phyloP scores from a whole-genome alignment of 306 rosid genomes.

The Corylus avellana region DNA sequence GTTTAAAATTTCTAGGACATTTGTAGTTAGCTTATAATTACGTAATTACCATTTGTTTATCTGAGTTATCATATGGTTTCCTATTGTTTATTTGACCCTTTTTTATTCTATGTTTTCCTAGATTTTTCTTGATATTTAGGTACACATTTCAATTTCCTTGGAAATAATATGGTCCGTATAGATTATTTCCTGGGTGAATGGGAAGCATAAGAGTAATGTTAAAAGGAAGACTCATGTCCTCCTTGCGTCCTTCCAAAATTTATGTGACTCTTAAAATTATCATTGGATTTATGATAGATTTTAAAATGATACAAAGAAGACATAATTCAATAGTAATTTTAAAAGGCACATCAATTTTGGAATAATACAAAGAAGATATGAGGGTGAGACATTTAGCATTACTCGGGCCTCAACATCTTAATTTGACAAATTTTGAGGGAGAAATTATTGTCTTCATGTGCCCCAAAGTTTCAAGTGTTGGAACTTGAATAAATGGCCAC shows the following conservation, averaged over 20 bases:
- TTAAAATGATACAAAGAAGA: too few species aligned
- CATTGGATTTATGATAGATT: too few species aligned
- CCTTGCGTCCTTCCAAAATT: too few species aligned
- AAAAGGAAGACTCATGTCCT: too few species aligned
- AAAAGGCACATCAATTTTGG: too few species aligned
- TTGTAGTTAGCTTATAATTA: constrained; percentile 23
- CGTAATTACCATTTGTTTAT: constrained; percentile 10
- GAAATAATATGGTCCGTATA: background rate
- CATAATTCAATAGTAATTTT: too few species aligned
- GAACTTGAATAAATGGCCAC: background rate
- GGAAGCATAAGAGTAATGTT: background rate
- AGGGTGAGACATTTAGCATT: too few species aligned
- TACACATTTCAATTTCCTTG: background rate
- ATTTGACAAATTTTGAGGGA: background rate
- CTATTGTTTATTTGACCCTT: background rate
- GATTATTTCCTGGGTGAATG: constrained; percentile 5
- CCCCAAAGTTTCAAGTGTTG: background rate
- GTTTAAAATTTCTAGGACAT: constrained; percentile 8
- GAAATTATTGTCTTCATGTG: background rate
- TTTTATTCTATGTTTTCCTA: background rate
- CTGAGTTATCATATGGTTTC: background rate
- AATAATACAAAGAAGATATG: too few species aligned
- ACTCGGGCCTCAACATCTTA: background rate
- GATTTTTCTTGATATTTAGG: background rate
- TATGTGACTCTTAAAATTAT: too few species aligned